phyloP scores from a whole-genome alignment of 176 grass and related monocot genomes.

The Poa annua region DNA sequence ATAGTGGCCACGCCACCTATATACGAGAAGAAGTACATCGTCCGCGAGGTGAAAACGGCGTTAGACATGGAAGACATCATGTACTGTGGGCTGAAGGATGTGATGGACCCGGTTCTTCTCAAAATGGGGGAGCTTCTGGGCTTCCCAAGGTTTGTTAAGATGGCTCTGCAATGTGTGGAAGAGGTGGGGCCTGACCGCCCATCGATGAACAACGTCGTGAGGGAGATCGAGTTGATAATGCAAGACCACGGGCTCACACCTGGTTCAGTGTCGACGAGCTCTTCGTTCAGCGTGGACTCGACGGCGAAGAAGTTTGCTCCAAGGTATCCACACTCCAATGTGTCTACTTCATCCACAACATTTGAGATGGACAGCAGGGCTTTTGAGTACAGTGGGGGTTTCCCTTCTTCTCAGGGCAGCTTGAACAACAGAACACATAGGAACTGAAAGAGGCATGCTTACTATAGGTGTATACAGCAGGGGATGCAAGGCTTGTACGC shows the following conservation, averaged over 20 bases:
- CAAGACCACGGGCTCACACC: slow-evolving; percentile 56
- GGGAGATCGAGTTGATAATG: slow-evolving; percentile 76
- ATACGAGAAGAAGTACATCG: slow-evolving; percentile 62
- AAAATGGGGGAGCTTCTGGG: slow-evolving; percentile 43
- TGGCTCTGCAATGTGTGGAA: slow-evolving; percentile 61
- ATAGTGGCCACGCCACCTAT: slow-evolving; percentile 65
- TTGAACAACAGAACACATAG: slow-evolving; percentile 34
- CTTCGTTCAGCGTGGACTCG: slow-evolving; percentile 52
- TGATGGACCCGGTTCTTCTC: slow-evolving; percentile 67
- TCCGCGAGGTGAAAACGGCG: slow-evolving; percentile 66
- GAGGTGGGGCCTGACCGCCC: slow-evolving; percentile 47
- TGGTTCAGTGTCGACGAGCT: slow-evolving; percentile 40
- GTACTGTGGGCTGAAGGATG: slow-evolving; percentile 60
- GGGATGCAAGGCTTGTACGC: not conserved
- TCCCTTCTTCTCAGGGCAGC: slow-evolving; percentile 53
- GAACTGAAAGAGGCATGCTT: not conserved
- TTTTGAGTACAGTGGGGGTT: slow-evolving; percentile 72
- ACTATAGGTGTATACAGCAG: not conserved
- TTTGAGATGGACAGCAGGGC: slow-evolving; percentile 56
- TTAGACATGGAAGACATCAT: slow-evolving; percentile 49
- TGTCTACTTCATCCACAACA: slow-evolving; percentile 40
- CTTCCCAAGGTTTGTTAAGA: slow-evolving; percentile 56
- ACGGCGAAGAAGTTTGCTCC: slow-evolving; percentile 6
- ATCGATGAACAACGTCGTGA: slow-evolving; percentile 62
- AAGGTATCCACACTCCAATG: slow-evolving; percentile 42